phyloP scores from a whole-genome alignment of 1,139 yeast genomes.

The Neolecta irregularis region DNA sequence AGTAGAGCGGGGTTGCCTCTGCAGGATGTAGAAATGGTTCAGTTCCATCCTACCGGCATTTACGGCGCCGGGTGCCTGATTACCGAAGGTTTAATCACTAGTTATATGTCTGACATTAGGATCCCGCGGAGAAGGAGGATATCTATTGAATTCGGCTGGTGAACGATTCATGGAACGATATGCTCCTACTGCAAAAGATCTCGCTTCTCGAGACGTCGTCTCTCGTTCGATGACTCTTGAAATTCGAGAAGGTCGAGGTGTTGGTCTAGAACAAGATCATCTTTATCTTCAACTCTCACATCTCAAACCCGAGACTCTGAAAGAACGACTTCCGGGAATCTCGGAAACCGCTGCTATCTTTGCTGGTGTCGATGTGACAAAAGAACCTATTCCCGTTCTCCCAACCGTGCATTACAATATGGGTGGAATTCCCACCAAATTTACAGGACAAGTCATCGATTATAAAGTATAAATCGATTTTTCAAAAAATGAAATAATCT shows the following conservation, averaged over 20 bases:
- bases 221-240: conserved; percentile 97
- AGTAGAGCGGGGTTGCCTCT: conserved; percentile 95
- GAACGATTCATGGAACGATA: conserved; percentile 99
- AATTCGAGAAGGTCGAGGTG: conserved; percentile 98
- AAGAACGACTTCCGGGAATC: conserved; percentile 97
- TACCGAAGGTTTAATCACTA: too few relatives aligned
- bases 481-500: too few relatives aligned
- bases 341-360: conserved; percentile 97
- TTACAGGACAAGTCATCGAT: too few relatives aligned
- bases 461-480: too few relatives aligned
- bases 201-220: conserved; percentile 96
- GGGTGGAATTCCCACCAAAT: conserved; percentile 99
- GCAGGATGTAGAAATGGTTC: conserved; percentile 94
- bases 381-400: conserved; percentile 95
- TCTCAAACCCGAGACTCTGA: conserved; percentile 77
- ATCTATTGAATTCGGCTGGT: conserved; percentile 88
- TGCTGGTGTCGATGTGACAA: conserved; percentile 98
- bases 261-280: conserved; percentile 91
- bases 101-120: too few relatives aligned
- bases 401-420: conserved; percentile 98
- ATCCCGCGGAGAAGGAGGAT: conserved; percentile 99
- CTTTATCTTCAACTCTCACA: conserved; percentile 88
- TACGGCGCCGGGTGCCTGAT: conserved; percentile 97
- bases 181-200: conserved; percentile 96
- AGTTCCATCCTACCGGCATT: conserved; percentile 99